phyloP scores from a whole-genome alignment of 2,329 filamentous ascomycete genomes.

The Fusarium anthophilum region DNA sequence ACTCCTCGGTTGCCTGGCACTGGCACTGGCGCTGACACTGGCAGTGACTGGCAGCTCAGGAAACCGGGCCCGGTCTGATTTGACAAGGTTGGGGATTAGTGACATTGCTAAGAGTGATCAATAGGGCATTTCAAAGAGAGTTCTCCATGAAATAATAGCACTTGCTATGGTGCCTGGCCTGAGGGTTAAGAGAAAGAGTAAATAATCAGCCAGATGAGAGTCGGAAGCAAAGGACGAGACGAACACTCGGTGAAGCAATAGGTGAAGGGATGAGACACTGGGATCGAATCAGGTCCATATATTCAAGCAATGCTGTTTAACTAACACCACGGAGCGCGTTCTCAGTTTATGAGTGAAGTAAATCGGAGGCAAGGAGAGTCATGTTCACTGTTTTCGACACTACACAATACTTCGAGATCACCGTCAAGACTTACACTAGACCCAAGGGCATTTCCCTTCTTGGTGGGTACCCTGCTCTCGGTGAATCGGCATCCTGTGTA shows the following conservation, averaged over 20 bases:
- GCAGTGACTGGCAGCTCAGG: background rate
- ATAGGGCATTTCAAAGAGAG: background rate
- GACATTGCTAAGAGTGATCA: background rate
- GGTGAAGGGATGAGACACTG: background rate
- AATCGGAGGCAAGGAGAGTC: background rate
- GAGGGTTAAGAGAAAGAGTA: too few relatives aligned
- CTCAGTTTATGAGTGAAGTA: background rate
- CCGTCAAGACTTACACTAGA: background rate
- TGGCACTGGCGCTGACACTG: slow-evolving; percentile 8
- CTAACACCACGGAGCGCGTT: background rate
- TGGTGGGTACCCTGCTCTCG: background rate
- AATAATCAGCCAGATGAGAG: background rate
- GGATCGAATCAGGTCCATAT: background rate
- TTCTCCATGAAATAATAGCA: background rate
- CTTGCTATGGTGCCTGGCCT: background rate
- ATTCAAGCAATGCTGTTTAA: background rate
- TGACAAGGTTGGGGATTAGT: background rate
- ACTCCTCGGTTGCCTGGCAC: slow-evolving; percentile 7
- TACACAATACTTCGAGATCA: background rate
- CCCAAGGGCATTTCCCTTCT: background rate
- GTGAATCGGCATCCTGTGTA: background rate
- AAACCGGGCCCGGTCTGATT: background rate
- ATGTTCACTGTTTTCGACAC: background rate
- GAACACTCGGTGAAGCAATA: background rate
- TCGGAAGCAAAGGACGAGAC: background rate